Base-by-base conservation (phyloP, 2,329 filamentous ascomycete species). In the Cladophialophora bantiana region DNA sequence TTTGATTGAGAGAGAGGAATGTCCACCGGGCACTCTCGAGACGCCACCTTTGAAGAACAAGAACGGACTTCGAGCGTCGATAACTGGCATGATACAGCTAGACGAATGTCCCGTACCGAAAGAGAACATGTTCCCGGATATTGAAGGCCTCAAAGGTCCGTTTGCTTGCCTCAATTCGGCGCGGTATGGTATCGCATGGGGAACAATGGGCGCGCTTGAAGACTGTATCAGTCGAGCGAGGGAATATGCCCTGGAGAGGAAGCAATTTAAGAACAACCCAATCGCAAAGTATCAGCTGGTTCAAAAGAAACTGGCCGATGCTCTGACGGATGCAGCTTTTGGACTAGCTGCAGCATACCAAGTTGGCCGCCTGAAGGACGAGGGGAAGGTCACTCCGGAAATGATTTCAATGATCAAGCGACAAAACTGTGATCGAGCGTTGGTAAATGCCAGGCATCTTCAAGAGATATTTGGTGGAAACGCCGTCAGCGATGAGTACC, bases 391-490 rank as follows among this genome's bases (percentile, higher is more conserved):
- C 31, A 89, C 90, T 2, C 94, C 95, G 6, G 95, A 99, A 83
- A 98, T 98, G 94, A 96, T 99, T 75, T 89, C 86, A 7, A 90
- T 99, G 92, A 89, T 98, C 77, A 99, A 99, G 86, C 86, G 95
- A 72, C 94, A 98, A 82, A 99, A 99, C 80, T 99, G 95, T 79
- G 95, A 99, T 80, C 84, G 90, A 60, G 95, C 95, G 15, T 82
- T 99, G 74, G 82, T 86, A 35, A 93, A 94, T 72, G 89, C 93
- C 20, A 86, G 95, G 71, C 83, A 86, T 68, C 83, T 99, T 68
- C 95, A 99, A 80, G 95, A 99, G 82, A 87, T 99, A 26, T 97
- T 99, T 81, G 95, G 95, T 65, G 95, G 95, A 35, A 99, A 99
- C 76, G 95, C 95, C n/a, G 93, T 95, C 58, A 97, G 93, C 75